A percentile compares a stretch with the other conserved stretches of the same genome.
These are phyloP conservation scores for Plasmodium adleri DNA, from an alignment of 169 alveolate genomes.

Conservation along the genomic window DNA sequence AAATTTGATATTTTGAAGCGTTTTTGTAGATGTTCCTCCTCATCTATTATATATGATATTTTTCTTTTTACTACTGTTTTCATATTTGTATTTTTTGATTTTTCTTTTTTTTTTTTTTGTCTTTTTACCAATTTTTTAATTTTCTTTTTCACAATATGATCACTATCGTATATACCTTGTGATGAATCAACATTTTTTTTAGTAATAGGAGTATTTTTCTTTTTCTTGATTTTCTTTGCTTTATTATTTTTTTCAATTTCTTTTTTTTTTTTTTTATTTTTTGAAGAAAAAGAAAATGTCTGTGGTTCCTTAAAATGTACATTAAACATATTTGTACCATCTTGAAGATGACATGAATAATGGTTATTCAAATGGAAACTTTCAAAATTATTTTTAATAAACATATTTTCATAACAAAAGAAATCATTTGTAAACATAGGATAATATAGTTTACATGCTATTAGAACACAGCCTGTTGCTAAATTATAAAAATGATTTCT, in stretches of 20 bases:
- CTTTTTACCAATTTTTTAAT: neutral
- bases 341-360: slow-evolving; percentile 51
- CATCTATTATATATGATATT: neutral
- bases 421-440: slow-evolving; percentile 47
- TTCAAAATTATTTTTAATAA: slow-evolving; percentile 18
- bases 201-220: neutral
- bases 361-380: slow-evolving; percentile 36
- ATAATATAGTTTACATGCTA: slow-evolving; percentile 54
- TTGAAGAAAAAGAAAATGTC: neutral
- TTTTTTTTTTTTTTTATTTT: neutral
- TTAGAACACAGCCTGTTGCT: slow-evolving; percentile 50
- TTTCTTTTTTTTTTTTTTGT: slow-evolving; percentile 6
- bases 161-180: neutral
- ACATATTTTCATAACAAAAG: slow-evolving; percentile 28
- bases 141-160: neutral
- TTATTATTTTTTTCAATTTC: neutral
- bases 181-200: too few relatives aligned
- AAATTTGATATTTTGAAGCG: neutral
- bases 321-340: slow-evolving; percentile 17
- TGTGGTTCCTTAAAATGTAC: neutral
- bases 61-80: neutral
- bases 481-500: slow-evolving; percentile 16
- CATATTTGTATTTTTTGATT: neutral
- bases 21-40: neutral
- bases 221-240: neutral